Base-by-base conservation (phyloP, 1,284 basidiomycete genomes). In the Gastroboletus turbinatus region DNA sequence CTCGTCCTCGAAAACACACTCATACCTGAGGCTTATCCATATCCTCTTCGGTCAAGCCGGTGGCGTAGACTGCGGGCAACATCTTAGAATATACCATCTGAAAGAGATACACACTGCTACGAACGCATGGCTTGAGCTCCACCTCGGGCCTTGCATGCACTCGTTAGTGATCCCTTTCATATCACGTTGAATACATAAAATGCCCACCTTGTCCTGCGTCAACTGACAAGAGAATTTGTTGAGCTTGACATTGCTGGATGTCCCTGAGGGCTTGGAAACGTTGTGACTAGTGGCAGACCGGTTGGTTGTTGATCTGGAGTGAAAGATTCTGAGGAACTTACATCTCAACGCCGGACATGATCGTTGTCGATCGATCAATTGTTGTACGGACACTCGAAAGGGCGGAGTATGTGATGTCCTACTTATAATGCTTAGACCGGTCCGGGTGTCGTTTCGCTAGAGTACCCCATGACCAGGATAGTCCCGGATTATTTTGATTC, bases 111-210 rank as follows among this genome's bases (percentile, higher is more conserved):
- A 30, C 33, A 73, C 19, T 36, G 19, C 87, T 33, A 27, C 87
- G 70, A 67, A 92, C 89, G 75, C 90, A 92, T 92, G 32, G 90
- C 90, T 69, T 92, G 89, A 21, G 90, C 88, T 48, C 83, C 87
- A 61, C 90, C 90, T 53, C 80, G 82, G 56, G 81, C 78, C 87
- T 91, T 57, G 46, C 16, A 55, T 30, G 19, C 29, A 46, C 5
- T 33, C 36, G 33, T 58, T 21, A 60, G 52, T 14, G 21, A 48
- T 16, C 10, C 21, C 23, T 49, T 19, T 39, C 16, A 42, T 27
- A 14, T 27, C 42, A 33, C 10, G 32, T 33, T 21, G 25, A 45
- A 46, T 21, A 25, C 17, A 29, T 30, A 5, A 5, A 4, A 52
- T 4, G 14, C 67, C 45, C 33, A 84, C 88, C 78, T 90, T 90